These are phyloP conservation scores for Yarrowia sp. DNA, from an alignment of 805 yeast species.

Conservation along the genomic window DNA sequence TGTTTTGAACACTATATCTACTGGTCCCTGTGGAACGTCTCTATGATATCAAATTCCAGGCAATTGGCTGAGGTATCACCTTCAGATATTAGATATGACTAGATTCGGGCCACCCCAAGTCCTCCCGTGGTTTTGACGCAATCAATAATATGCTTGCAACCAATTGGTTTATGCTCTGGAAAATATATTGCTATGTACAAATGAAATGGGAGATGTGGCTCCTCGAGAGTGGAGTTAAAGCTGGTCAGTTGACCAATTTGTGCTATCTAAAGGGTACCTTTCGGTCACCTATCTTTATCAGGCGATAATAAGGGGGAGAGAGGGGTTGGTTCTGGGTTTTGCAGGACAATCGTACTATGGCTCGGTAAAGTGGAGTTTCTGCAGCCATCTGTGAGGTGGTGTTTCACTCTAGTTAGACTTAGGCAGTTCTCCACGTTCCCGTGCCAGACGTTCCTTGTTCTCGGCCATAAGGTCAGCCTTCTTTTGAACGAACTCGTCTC, in stretches of 20 bases:
- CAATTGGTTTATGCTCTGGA: slow-evolving; percentile 2
- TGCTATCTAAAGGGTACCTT: not conserved
- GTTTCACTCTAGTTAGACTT: slow-evolving; percentile 10
- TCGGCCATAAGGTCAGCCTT: slow-evolving; percentile 31
- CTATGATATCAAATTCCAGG: not conserved
- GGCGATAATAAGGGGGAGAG: not conserved
- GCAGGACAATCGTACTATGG: not conserved
- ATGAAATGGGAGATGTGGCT: not conserved
- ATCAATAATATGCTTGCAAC: slow-evolving; percentile 2
- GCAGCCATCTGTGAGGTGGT: not conserved
- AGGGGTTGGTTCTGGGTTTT: not conserved
- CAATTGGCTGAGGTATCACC: not conserved
- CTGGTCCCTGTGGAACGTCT: not conserved
- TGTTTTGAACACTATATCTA: not conserved
- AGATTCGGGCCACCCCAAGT: not conserved
- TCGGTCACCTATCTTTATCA: not conserved
- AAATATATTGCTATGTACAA: slow-evolving; percentile 23
- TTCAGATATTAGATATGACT: too few species aligned
- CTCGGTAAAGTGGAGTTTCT: not conserved
- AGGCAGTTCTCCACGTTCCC: not conserved
- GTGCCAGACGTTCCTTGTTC: slow-evolving; percentile 12
- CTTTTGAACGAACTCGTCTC: slow-evolving; percentile 35
- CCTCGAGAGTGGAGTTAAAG: slow-evolving; percentile 11
- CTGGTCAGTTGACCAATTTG: not conserved
- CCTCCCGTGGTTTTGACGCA: not conserved